Evolutionary conservation across 257 asterid species (phyloP).

Genomic region (Haberlea rhodopensis): DNA sequence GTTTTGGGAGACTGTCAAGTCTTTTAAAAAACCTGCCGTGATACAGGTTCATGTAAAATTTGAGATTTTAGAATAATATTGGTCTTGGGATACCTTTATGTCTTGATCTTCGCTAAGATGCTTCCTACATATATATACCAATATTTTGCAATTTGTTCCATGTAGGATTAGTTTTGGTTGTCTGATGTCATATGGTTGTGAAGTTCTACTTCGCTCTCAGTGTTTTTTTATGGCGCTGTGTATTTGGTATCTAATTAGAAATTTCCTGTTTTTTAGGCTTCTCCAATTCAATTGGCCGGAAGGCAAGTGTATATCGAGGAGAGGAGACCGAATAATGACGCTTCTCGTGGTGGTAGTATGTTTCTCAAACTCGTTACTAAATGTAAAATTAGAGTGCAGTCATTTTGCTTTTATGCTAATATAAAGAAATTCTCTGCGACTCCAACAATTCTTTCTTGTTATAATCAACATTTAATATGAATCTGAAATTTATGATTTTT

Average conservation of each 20-base stretch:
- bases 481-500: too few species aligned
- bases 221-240: constrained; percentile 7
- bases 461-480: too few species aligned
- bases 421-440: not conserved
- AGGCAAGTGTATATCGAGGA: constrained; percentile 46
- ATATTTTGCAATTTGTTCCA: not conserved
- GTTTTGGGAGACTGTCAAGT: not conserved
- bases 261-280: constrained; percentile 37
- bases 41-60: not conserved
- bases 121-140: not conserved
- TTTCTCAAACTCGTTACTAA: not conserved
- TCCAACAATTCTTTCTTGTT: not conserved
- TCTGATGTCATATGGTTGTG: not conserved
- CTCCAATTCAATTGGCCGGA: constrained; percentile 46
- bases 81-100: constrained; percentile 6
- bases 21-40: not conserved
- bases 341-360: constrained; percentile 49
- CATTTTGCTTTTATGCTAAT: not conserved
- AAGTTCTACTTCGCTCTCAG: not conserved
- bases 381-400: too few species aligned
- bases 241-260: not conserved
- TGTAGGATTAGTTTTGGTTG: not conserved
- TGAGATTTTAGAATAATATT: not conserved
- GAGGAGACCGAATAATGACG: constrained; percentile 35
- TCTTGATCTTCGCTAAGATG: not conserved